Evolutionary conservation across 495 filamentous ascomycete species (phyloP).

Genomic region (Clavariopsis aquatica): DNA sequence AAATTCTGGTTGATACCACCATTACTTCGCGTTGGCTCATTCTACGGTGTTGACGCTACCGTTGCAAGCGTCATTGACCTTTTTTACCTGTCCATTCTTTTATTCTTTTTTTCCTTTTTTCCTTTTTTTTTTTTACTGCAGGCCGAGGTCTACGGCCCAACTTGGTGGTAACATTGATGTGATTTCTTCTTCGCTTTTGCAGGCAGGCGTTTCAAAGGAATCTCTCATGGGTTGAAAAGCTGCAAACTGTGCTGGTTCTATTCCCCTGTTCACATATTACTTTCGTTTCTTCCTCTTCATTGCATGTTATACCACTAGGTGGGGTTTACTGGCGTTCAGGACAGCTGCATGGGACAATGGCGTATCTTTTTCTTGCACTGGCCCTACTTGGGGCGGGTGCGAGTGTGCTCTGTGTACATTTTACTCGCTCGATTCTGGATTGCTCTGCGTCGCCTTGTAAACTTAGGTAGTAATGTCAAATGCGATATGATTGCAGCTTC

Average conservation of each 20-base stretch:
- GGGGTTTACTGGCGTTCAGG: slow-evolving; percentile 5
- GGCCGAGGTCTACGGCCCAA: slow-evolving; percentile 1
- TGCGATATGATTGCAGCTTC: slow-evolving; percentile 5
- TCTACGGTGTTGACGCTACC: not conserved
- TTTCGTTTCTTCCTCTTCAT: not conserved
- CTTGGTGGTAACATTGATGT: not conserved
- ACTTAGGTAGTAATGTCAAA: slow-evolving; percentile 1
- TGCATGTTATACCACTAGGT: slow-evolving; percentile 7
- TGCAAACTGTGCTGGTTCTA: not conserved
- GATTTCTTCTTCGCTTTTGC: not conserved
- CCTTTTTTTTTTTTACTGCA: not conserved
- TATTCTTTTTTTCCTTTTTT: slow-evolving; percentile 14
- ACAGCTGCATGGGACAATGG: not conserved
- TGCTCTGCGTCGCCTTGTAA: slow-evolving; percentile 3
- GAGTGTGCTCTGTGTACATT: not conserved
- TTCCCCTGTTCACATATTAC: slow-evolving; percentile 27
- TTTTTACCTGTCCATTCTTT: slow-evolving; percentile 2
- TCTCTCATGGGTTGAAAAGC: slow-evolving; percentile 32
- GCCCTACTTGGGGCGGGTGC: not conserved
- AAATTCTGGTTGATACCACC: not conserved
- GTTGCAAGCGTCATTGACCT: not conserved
- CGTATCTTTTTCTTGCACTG: not conserved
- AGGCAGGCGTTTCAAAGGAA: slow-evolving; percentile 29
- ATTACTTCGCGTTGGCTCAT: too few relatives aligned
- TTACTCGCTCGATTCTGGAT: not conserved